Base-by-base conservation (phyloP, 257 asterid species). In the Nicotiana otophora region DNA sequence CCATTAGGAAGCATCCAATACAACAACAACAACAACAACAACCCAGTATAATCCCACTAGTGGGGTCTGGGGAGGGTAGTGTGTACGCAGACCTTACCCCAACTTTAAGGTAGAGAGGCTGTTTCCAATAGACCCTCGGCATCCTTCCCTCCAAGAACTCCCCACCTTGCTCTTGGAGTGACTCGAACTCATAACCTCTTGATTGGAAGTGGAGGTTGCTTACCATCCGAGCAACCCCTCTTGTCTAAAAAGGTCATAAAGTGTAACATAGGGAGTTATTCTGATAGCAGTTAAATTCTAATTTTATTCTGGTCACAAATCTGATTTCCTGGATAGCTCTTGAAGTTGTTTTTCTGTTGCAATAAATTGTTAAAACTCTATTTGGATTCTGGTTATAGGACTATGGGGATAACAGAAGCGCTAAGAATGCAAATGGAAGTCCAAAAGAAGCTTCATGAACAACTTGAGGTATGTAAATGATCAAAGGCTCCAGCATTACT, bases 381-480 rank as follows among this genome's bases (percentile, higher is more conserved):
- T 2, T 2, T 5, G 36, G 10, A 58, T 39, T 84, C 72, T 66
- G 53, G 74, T 88, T 82, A 82, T 93, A 94, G 98, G 91, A 90
- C 92, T 5, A 86, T 87, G 86, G 97, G 94, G 15, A 93, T 93
- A 63, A 92, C 95, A 20, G 98, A 94, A 88, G 97, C 98, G 57
- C 90, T 94, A 66, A 88, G 93, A 84, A 46, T 94, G 78, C 98
- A 94, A 85, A 90, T 94, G 94, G 98, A 94, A 85, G 98, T 94
- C 7, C 98, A 94, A 91, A 94, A 94, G 87, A 94, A 91, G 87
- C 94, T 94, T 81, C 97, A 94, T 19, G 98, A 94, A 85, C 98
- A 94, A 85, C 98, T 94, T 53, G 98, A 94, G 97, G 97, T 94
- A 89, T 14, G 74, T 84, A 42, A 75, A 79, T 76, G 53, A 10